phyloP scores from a whole-genome alignment of 2,329 filamentous ascomycete species.

The Alternaria sp. region DNA sequence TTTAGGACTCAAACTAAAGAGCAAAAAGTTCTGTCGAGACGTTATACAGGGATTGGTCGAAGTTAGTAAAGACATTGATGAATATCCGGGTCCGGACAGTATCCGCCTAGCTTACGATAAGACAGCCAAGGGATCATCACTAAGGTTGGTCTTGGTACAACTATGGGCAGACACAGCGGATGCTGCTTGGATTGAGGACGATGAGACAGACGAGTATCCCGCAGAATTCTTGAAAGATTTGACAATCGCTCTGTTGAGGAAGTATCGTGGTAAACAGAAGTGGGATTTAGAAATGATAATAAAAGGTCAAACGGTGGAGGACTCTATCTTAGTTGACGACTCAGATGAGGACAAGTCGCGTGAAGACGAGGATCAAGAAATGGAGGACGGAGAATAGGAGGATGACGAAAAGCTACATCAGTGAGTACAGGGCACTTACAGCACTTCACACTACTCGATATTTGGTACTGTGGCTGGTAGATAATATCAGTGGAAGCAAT shows the following conservation, averaged over 20 bases:
- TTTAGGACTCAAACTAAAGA: not conserved
- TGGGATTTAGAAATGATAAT: not conserved
- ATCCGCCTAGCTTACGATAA: not conserved
- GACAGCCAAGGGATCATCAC: not conserved
- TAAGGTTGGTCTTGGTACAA: not conserved
- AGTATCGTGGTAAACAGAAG: not conserved
- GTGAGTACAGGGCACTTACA: not conserved
- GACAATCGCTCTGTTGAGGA: not conserved
- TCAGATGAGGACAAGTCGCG: not conserved
- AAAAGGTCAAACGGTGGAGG: not conserved
- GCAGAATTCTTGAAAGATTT: not conserved
- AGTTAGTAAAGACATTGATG: not conserved
- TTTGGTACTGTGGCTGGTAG: not conserved
- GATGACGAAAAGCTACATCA: not conserved
- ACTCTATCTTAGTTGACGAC: not conserved
- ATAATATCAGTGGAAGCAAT: not conserved
- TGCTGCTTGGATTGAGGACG: not conserved
- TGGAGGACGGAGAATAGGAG: not conserved
- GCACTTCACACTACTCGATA: not conserved
- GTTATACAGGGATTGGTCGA: not conserved
- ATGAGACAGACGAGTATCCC: not conserved
- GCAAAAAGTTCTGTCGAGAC: not conserved
- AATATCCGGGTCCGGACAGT: not conserved
- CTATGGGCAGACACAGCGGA: not conserved
- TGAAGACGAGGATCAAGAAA: not conserved